Evolutionary conservation across 2,329 filamentous ascomycete species (phyloP).

Genomic region (Aspergillus awamori): DNA sequence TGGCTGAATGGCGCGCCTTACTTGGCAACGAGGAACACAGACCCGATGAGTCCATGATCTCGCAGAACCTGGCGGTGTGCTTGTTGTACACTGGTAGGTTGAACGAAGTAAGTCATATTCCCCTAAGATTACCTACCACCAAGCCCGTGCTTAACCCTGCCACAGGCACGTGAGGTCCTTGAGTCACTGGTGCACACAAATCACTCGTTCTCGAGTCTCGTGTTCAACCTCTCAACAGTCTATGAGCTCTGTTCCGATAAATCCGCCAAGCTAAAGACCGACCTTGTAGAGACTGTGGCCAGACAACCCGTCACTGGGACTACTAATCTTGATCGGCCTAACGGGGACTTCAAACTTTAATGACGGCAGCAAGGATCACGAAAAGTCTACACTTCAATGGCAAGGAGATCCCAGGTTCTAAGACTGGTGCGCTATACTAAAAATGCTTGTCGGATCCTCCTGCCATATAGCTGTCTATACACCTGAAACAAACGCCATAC

Average conservation of each 20-base stretch:
- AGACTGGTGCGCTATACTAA: slow-evolving; percentile 4
- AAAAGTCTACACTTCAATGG: background rate
- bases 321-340: slow-evolving; percentile 70
- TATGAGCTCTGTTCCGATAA: slow-evolving; percentile 89
- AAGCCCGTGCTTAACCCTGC: slow-evolving; percentile 11
- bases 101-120: slow-evolving; percentile 59
- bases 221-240: slow-evolving; percentile 88
- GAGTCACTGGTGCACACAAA: slow-evolving; percentile 66
- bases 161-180: slow-evolving; percentile 66
- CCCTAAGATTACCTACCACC: background rate
- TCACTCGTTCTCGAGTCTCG: slow-evolving; percentile 72
- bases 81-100: slow-evolving; percentile 80
- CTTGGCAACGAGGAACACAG: slow-evolving; percentile 48
- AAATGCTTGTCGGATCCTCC: slow-evolving; percentile 10
- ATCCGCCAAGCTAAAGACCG: slow-evolving; percentile 68
- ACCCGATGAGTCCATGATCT: slow-evolving; percentile 67
- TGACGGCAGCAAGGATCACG: slow-evolving; percentile 10
- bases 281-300: slow-evolving; percentile 71
- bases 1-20: slow-evolving; percentile 62
- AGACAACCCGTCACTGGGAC: slow-evolving; percentile 56
- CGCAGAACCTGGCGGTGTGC: slow-evolving; percentile 82
- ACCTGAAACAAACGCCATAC: slow-evolving; percentile 19
- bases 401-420: background rate
- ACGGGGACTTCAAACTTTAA: slow-evolving; percentile 76
- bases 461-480: background rate